Percentiles rank a stretch among this genome's conserved stretches.
phyloP scores from a whole-genome alignment of 2,329 filamentous ascomycete species.

The Paraconiothyrium sp. region DNA sequence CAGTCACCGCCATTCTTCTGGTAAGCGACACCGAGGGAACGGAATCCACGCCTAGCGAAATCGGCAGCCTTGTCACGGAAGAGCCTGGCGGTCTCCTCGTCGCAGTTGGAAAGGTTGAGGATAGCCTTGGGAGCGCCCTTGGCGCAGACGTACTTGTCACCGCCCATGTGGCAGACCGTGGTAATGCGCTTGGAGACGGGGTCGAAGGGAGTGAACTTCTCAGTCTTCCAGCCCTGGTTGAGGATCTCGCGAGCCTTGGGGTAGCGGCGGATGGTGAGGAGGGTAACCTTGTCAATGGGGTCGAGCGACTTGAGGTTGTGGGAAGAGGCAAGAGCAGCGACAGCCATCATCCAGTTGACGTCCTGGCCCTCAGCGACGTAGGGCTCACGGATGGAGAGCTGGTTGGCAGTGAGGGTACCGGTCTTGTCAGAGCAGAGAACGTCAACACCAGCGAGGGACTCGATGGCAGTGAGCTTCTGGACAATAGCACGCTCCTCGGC shows the following conservation, averaged over 20 bases:
- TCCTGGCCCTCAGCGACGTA: slow-evolving; percentile 80
- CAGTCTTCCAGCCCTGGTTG: slow-evolving; percentile 76
- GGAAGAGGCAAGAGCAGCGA: slow-evolving; percentile 78
- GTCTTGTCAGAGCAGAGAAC: slow-evolving; percentile 86
- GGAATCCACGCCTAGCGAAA: slow-evolving; percentile 82
- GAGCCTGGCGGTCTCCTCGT: slow-evolving; percentile 69
- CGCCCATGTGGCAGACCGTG: slow-evolving; percentile 72
- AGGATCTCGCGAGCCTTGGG: slow-evolving; percentile 81
- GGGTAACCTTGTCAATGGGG: slow-evolving; percentile 82
- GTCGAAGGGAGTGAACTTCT: slow-evolving; percentile 81
- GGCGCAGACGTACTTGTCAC: slow-evolving; percentile 75
- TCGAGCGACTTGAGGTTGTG: slow-evolving; percentile 83
- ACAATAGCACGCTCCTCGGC: slow-evolving; percentile 82
- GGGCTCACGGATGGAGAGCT: slow-evolving; percentile 79
- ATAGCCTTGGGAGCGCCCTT: slow-evolving; percentile 83
- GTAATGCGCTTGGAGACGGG: slow-evolving; percentile 84
- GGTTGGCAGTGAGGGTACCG: slow-evolving; percentile 78
- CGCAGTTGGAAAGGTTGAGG: slow-evolving; percentile 73
- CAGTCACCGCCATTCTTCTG: slow-evolving; percentile 79
- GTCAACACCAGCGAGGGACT: slow-evolving; percentile 73
- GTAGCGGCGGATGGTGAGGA: slow-evolving; percentile 78
- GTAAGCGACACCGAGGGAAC: slow-evolving; percentile 80
- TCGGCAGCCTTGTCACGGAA: slow-evolving; percentile 79
- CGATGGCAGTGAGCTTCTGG: slow-evolving; percentile 81
- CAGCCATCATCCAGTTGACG: slow-evolving; percentile 87